phyloP scores from a whole-genome alignment of 768 basidiomycete species.

The Amanita rubescens region DNA sequence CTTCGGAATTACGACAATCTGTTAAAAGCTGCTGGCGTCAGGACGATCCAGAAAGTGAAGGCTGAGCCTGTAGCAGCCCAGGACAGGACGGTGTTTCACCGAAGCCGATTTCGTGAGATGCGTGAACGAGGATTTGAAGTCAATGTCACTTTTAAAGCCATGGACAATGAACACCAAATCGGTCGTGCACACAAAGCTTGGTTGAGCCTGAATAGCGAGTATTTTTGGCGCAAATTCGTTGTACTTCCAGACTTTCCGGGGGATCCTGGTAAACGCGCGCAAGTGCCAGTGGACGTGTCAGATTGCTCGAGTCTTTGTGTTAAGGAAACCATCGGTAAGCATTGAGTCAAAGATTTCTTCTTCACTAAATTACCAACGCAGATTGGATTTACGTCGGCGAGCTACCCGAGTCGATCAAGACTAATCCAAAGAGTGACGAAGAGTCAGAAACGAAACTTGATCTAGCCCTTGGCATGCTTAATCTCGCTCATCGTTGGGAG shows the following conservation, averaged over 20 bases:
- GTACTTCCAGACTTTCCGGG: constrained; percentile 20
- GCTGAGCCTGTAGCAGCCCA: constrained; percentile 9
- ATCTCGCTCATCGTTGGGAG: constrained; percentile 6
- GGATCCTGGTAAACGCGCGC: constrained; percentile 12
- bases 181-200: constrained; percentile 33
- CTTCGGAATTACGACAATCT: constrained; percentile 25
- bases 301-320: background rate
- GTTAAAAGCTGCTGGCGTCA: constrained; percentile 26
- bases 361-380: background rate
- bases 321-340: constrained; percentile 17
- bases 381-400: constrained; percentile 5
- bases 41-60: no score
- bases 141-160: constrained; percentile 28
- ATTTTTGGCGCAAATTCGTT: constrained; percentile 20
- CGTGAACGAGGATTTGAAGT: constrained; percentile 25
- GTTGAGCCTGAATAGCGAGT: constrained; percentile 26
- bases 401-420: constrained; percentile 21
- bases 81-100: constrained; percentile 13
- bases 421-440: constrained; percentile 9
- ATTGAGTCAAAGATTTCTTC: no score
- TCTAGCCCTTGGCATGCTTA: constrained; percentile 8
- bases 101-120: constrained; percentile 23
- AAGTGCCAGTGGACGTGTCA: constrained; percentile 1
- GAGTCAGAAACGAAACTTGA: constrained; percentile 8
- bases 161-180: constrained; percentile 12